Percentiles rank a stretch among this genome's conserved stretches.
phyloP scores from a whole-genome alignment of 1,139 yeast species.

The Diutina ranongensis region DNA sequence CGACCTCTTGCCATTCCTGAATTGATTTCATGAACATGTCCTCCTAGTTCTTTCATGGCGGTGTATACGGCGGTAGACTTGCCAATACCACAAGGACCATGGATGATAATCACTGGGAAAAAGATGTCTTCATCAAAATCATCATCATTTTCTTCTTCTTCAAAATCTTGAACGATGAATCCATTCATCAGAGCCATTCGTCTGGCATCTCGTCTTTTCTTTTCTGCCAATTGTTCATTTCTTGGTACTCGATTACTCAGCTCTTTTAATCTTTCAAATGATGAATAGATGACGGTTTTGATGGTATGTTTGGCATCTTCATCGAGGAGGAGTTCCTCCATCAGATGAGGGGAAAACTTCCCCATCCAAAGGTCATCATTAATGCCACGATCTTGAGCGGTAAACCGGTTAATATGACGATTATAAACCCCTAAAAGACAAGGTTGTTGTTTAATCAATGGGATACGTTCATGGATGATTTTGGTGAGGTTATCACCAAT shows the following conservation, averaged over 20 bases:
- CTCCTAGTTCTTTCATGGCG: constrained; percentile 48
- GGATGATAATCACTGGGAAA: constrained; percentile 54
- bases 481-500: too few relatives aligned
- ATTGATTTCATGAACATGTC: constrained; percentile 76
- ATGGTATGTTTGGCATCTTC: constrained; percentile 20
- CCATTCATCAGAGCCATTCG: constrained; percentile 13
- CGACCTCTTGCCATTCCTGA: constrained; percentile 62
- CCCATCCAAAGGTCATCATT: background rate
- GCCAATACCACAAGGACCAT: constrained; percentile 69
- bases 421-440: background rate
- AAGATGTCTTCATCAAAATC: constrained; percentile 26
- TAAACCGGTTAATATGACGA: background rate
- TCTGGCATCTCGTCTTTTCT: constrained; percentile 13
- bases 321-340: constrained; percentile 13
- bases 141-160: constrained; percentile 11
- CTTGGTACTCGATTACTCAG: constrained; percentile 10
- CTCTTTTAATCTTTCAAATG: constrained; percentile 16
- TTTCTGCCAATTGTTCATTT: background rate
- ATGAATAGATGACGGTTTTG: constrained; percentile 13
- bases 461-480: background rate
- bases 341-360: background rate
- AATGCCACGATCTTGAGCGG: too few relatives aligned
- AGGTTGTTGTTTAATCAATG: background rate
- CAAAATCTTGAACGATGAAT: constrained; percentile 23
- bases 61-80: constrained; percentile 71